phyloP scores from a whole-genome alignment of 2,329 filamentous ascomycete species.

The Ceratocystis variospora region DNA sequence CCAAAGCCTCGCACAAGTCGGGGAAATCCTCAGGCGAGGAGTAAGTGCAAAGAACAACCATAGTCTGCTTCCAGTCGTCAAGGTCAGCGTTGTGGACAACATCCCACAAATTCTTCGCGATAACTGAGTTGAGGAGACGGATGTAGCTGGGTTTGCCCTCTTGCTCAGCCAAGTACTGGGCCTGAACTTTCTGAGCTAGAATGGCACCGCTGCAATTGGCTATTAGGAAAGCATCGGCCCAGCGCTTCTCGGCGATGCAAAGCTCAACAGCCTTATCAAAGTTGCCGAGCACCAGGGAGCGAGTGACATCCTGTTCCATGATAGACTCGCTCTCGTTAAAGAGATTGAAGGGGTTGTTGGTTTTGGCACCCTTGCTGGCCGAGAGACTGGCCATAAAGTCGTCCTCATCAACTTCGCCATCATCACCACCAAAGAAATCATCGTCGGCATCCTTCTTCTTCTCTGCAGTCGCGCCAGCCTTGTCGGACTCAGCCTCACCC shows the following conservation, averaged over 20 bases:
- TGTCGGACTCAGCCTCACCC: conserved; percentile 20
- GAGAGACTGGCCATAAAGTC: conserved; percentile 76
- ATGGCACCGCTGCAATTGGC: conserved; percentile 92
- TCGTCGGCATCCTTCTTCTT: conserved; percentile 52
- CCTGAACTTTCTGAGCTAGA: conserved; percentile 85
- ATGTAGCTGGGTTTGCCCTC: conserved; percentile 78
- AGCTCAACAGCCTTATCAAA: conserved; percentile 84
- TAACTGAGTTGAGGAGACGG: conserved; percentile 76
- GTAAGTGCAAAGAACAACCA: conserved; percentile 92
- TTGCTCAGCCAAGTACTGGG: conserved; percentile 76
- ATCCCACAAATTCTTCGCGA: conserved; percentile 95
- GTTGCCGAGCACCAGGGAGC: conserved; percentile 73
- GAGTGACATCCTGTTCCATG: conserved; percentile 76
- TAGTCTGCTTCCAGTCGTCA: conserved; percentile 88
- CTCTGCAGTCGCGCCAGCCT: conserved; percentile 28
- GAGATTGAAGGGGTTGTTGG: conserved; percentile 85
- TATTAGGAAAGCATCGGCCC: conserved; percentile 95
- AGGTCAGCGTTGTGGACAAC: conserved; percentile 92
- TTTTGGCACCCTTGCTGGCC: conserved; percentile 81
- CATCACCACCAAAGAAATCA: conserved; percentile 62
- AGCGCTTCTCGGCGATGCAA: conserved; percentile 72
- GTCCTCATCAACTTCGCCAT: conserved; percentile 54
- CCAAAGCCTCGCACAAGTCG: conserved; percentile 86
- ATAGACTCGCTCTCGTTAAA: conserved; percentile 71
- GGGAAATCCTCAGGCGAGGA: conserved; percentile 83